Evolutionary conservation across 2,329 filamentous ascomycete species (phyloP), one percentile per base, ranked within the genome.

Genomic region (Scedosporium minutisporum): DNA sequence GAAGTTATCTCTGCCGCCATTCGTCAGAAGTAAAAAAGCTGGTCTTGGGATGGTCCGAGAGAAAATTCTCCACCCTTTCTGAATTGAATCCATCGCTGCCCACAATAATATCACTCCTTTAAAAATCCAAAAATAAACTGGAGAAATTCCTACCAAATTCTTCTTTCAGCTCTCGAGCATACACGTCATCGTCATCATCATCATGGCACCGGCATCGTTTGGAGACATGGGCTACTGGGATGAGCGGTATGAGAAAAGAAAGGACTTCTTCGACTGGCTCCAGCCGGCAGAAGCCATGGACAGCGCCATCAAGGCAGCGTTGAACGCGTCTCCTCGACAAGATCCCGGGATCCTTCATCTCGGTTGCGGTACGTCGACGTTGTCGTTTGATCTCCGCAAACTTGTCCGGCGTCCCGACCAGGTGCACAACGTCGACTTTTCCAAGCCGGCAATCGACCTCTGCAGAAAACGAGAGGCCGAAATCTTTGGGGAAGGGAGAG

Each of bases 361-460:
- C 9, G 60, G 60, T 2, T 62, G 60, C 38, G 60, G 60, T 4
- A 62, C 60, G 9, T 62, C 60, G 29, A 27, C 51, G 21, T 21
- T 62, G 6, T 62, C 60, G 51, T 62, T 44, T 25, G 48, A 57
- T 3, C 53, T 62, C 4, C 51, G 60, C 16, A 57, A 18, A n/a
- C 42, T 62, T 16, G 60, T 62, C 7, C 29, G 25, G 4, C 23
- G 6, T 6, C 60, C 60, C 4, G 18, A 21, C 2, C 60, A 58
- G 38, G 60, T 62, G 18, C 51, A 62, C 9, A 62, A 62, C 41
- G 46, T 53, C 38, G 60, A 62, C 38, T 62, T 57, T 29, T 62
- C 60, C 18, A 23, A 14, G 29, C 60, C 51, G 21, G 51, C 51
- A 5, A 62, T 62, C 33, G 38, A 57, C 27, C 29, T 58, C 5